Base-by-base conservation (phyloP, 2,329 filamentous ascomycete species). In the Talaromyces sp. region DNA sequence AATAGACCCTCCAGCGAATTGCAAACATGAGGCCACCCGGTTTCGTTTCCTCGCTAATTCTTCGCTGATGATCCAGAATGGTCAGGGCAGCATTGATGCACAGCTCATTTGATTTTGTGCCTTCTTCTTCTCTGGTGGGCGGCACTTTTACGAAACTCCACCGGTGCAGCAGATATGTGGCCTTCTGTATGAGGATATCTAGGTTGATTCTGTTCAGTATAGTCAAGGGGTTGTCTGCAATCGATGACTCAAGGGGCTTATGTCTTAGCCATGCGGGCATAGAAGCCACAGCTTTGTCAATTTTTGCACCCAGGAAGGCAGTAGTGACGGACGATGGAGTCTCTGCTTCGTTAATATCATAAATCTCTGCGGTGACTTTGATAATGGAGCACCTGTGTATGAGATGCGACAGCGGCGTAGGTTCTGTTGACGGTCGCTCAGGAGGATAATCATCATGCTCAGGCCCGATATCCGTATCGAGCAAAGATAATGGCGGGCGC, bases 31-130 rank as follows among this genome's bases (percentile, higher is more conserved):
- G 54, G 9, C 63, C 59, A 11, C 63, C 54, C 1, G 63, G 63
- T 37, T 62, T 35, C 12, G 33, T 63, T 28, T 63, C 63, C 37
- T 61, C 64, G 59, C 12, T 67, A 60, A 56, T 81, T 79, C 28
- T 80, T 76, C 50, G 83, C 66, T 67, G 69, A 59, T 52, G 91
- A 71, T 63, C 86, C 82, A 75, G 92, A 87, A 68, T 95, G 83
- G 66, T 85, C 83, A 64, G 70, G 81, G 80, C 66, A 82, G 81
- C 62, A 12, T 46, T 33, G 23, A 63, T 56, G 39, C 61, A 63
- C 55, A 59, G 18, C 23, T 63, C 48, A 28, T 35, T 54, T 23
- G 56, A 63, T 56, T 25, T 52, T 1, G 8, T 37, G 21, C 25
- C 21, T 31, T 60, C 56, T 44, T 57, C 60, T 44, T 31, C 44